Evolutionary conservation across 345 rosid species (phyloP).

Genomic region (Kandelia obovata): DNA sequence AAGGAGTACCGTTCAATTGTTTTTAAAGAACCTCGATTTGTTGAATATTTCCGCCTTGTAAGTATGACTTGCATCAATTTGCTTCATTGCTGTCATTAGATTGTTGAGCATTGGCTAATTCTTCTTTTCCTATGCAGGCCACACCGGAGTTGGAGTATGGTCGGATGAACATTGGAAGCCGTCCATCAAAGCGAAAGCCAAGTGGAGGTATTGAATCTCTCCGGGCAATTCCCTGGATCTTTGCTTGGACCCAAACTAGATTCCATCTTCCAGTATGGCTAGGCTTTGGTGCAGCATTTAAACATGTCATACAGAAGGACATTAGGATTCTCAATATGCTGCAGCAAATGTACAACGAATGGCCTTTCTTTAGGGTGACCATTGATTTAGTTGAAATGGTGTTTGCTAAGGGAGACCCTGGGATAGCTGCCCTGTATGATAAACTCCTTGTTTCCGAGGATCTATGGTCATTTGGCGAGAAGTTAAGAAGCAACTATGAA

Average conservation of each 20-base stretch:
- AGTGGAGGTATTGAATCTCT: constrained; percentile 96
- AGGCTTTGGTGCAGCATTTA: constrained; percentile 95
- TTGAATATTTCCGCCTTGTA: constrained; percentile 96
- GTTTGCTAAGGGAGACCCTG: constrained; percentile 96
- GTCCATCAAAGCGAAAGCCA: constrained; percentile 94
- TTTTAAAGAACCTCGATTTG: constrained; percentile 88
- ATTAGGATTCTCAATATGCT: constrained; percentile 73
- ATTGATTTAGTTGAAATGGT: constrained; percentile 98
- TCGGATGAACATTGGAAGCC: constrained; percentile 96
- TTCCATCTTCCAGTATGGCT: constrained; percentile 99
- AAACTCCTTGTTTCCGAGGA: constrained; percentile 85
- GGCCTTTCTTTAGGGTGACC: constrained; percentile 98
- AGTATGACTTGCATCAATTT: constrained; percentile 26
- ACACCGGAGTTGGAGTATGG: constrained; percentile 98
- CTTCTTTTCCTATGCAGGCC: constrained; percentile 50
- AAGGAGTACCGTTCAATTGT: constrained; percentile 87
- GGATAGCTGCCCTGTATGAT: constrained; percentile 81
- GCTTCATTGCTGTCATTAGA: not conserved
- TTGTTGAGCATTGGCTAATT: constrained; percentile 5
- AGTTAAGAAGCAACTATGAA: constrained; percentile 61
- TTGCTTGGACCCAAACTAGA: constrained; percentile 99
- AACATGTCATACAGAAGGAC: constrained; percentile 60
- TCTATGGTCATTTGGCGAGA: constrained; percentile 73
- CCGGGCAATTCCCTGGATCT: constrained; percentile 99
- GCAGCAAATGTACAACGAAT: constrained; percentile 79